Percentiles rank a stretch among this genome's conserved stretches.
Evolutionary conservation across 192 early-diverging fungal species (phyloP).

Genomic region (Coemansia sp.): DNA sequence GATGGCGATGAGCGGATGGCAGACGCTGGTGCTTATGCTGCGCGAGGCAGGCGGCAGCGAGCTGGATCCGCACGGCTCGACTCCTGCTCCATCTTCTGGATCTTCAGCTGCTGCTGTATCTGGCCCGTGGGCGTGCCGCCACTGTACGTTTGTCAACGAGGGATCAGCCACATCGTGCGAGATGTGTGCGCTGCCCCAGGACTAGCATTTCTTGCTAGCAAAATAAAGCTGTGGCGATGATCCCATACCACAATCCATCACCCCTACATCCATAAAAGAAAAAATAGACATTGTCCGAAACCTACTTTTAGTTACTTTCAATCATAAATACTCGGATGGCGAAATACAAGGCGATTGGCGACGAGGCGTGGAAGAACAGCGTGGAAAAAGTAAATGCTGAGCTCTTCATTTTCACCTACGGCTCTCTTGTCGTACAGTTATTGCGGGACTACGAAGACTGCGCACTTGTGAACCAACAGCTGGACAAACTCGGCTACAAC

Average conservation of each 20-base stretch:
- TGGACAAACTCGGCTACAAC: constrained; percentile 99
- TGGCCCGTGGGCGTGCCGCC: constrained; percentile 38
- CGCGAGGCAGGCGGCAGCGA: constrained; percentile 35
- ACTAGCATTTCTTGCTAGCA: neutral
- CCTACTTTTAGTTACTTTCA: too few relatives aligned
- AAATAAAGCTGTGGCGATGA: too few relatives aligned
- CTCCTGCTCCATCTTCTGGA: too few relatives aligned
- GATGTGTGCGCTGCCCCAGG: constrained; percentile 45
- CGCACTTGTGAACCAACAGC: constrained; percentile 87
- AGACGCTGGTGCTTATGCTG: constrained; percentile 44
- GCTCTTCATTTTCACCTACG: constrained; percentile 97
- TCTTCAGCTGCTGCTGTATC: neutral
- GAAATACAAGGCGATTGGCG: constrained; percentile 78
- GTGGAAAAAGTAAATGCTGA: constrained; percentile 96
- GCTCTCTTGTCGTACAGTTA: constrained; percentile 92
- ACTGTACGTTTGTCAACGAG: constrained; percentile 46
- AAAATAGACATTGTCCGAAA: too few relatives aligned
- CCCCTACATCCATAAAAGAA: too few relatives aligned
- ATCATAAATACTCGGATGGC: constrained; percentile 28
- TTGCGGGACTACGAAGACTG: constrained; percentile 95
- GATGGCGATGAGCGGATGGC: constrained; percentile 30
- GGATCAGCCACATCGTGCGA: constrained; percentile 32
- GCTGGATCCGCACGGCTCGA: constrained; percentile 7
- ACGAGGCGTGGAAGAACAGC: constrained; percentile 93
- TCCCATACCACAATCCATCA: too few relatives aligned